Percentiles rank a stretch among this genome's conserved stretches.
Evolutionary conservation across 176 grass and related monocot species (phyloP).

Genomic region (Microstegium vimineum): DNA sequence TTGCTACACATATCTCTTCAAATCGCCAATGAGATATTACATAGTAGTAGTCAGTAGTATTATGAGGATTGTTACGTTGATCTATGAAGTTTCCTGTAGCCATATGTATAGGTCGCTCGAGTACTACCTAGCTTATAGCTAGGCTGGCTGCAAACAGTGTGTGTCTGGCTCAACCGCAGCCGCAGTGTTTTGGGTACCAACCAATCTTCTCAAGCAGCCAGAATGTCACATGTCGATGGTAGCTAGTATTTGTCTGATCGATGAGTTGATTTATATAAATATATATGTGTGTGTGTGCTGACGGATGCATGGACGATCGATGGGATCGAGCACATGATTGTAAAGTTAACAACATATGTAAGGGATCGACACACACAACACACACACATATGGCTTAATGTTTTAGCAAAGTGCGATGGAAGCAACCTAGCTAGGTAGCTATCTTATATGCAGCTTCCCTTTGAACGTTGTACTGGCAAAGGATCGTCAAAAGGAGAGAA

Average conservation of each 20-base stretch:
- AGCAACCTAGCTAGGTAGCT: conserved; percentile 20
- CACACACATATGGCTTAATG: conserved; percentile 16
- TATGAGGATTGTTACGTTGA: not conserved
- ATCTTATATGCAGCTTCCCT: not conserved
- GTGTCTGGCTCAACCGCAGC: not conserved
- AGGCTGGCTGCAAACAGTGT: not conserved
- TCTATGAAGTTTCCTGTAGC: not conserved
- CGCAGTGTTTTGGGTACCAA: conserved; percentile 29
- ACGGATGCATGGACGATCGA: not conserved
- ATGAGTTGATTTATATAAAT: not conserved
- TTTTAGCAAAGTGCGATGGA: conserved; percentile 55
- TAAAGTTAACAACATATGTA: conserved; percentile 24
- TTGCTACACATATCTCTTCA: not conserved
- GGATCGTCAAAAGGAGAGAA: conserved; percentile 2
- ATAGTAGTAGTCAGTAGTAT: not conserved
- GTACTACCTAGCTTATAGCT: not conserved
- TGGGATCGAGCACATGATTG: not conserved
- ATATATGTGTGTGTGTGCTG: not conserved
- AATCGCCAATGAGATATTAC: not conserved
- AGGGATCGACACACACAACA: conserved; percentile 13
- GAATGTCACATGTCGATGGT: conserved; percentile 27
- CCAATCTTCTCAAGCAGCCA: conserved; percentile 37
- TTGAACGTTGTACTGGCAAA: not conserved
- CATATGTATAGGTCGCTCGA: not conserved
- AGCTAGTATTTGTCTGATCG: conserved; percentile 25